Conservation (phyloP, 768 basidiomycete species). For the Russula emetica region DNA sequence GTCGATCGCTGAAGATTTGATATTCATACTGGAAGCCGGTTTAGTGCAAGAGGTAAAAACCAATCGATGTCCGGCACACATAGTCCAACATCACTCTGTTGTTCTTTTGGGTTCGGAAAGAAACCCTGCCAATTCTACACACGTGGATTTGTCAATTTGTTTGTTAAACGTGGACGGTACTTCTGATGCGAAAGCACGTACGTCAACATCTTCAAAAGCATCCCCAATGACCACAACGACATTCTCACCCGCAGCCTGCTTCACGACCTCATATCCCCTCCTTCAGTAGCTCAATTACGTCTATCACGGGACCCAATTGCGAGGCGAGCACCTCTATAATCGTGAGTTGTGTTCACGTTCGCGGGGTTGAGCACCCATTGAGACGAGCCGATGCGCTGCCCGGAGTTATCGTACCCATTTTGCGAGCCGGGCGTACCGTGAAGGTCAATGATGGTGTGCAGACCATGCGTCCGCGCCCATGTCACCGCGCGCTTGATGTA, state of each 20-base stretch:
- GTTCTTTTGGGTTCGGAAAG: constrained; percentile 47
- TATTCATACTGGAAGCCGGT: constrained; percentile 53
- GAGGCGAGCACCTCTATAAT: constrained; percentile 51
- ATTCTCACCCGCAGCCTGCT: constrained; percentile 44
- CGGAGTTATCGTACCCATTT: constrained; percentile 72
- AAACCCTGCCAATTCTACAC: constrained; percentile 57
- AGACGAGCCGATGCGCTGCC: constrained; percentile 53
- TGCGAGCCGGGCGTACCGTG: constrained; percentile 66
- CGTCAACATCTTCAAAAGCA: constrained; percentile 59
- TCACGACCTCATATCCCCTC: constrained; percentile 56
- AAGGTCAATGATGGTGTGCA: constrained; percentile 72
- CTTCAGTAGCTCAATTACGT: constrained; percentile 62
- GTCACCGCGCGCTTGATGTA: constrained; percentile 59
- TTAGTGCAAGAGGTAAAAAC: neutral
- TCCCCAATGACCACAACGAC: constrained; percentile 68
- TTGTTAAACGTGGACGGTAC: neutral
- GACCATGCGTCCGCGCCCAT: constrained; percentile 57
- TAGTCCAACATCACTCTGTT: constrained; percentile 63
- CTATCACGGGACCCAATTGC: constrained; percentile 52
- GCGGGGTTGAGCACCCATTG: constrained; percentile 48
- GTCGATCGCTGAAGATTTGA: constrained; percentile 66
- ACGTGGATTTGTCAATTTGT: constrained; percentile 4
- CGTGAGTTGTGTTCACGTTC: constrained; percentile 51
- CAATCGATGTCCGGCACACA: constrained; percentile 36
- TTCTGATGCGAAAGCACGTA: constrained; percentile 30